Percentiles rank a stretch among this genome's conserved stretches.
These are phyloP conservation scores for Barnettozyma botsteinii DNA, from an alignment of 805 yeast genomes.

Conservation along the genomic window DNA sequence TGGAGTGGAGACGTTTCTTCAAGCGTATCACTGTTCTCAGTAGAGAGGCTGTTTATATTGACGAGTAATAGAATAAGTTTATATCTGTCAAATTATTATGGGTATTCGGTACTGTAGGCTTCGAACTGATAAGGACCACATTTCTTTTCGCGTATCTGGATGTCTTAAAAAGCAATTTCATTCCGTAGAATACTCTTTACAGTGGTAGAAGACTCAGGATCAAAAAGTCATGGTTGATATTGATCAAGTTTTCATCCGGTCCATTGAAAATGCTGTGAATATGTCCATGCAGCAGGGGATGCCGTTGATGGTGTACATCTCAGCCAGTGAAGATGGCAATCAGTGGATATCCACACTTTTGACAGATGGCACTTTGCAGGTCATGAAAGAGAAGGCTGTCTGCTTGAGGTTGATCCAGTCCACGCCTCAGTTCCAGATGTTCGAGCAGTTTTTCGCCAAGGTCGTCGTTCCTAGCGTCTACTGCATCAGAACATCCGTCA, in stretches of 20 bases:
- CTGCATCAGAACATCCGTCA: slow-evolving; percentile 43
- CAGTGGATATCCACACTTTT: slow-evolving; percentile 21
- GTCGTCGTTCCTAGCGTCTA: slow-evolving; percentile 50
- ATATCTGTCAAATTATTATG: too few species aligned
- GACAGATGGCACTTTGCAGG: slow-evolving; percentile 12
- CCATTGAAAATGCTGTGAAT: slow-evolving; percentile 36
- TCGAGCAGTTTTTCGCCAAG: slow-evolving; percentile 51
- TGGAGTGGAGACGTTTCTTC: slow-evolving; percentile 69
- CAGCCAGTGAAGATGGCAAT: slow-evolving; percentile 22
- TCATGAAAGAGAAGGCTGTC: slow-evolving; percentile 29
- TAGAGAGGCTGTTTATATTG: slow-evolving; percentile 48
- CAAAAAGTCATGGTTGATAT: slow-evolving; percentile 11
- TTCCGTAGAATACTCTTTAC: too few species aligned
- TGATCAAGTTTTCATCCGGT: slow-evolving; percentile 19
- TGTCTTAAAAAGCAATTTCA: background rate
- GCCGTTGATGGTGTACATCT: slow-evolving; percentile 37
- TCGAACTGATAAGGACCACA: background rate
- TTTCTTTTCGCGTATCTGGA: background rate
- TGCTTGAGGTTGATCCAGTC: slow-evolving; percentile 36
- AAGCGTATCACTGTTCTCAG: slow-evolving; percentile 51
- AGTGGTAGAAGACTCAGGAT: too few species aligned
- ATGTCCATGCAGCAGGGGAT: slow-evolving; percentile 30
- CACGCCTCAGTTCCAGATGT: slow-evolving; percentile 39
- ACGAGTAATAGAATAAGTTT: too few species aligned
- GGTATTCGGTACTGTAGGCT: too few species aligned